Conservation (phyloP, 2,329 filamentous ascomycete species). For the Penicillium sp. region DNA sequence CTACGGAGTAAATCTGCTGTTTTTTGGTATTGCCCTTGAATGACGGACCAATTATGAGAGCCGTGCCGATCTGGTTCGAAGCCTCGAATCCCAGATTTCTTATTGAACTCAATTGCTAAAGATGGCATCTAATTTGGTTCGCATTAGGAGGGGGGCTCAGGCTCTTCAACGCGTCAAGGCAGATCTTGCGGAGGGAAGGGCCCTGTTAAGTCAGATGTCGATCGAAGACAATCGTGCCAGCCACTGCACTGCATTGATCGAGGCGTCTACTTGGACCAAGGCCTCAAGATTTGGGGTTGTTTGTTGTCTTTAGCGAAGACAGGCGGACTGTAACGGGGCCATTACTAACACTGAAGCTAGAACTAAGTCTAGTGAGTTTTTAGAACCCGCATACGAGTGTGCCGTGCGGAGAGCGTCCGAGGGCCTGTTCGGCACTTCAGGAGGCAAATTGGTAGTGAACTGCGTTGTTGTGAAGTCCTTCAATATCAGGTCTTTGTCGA, state of each 20-base stretch:
- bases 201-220: slow-evolving; percentile 7
- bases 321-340: not conserved
- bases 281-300: slow-evolving; percentile 16
- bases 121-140: not conserved
- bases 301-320: slow-evolving; percentile 8
- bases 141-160: not conserved
- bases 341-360: not conserved
- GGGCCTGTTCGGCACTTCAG: not conserved
- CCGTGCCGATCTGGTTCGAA: slow-evolving; percentile 15
- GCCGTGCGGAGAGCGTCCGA: slow-evolving; percentile 12
- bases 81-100: slow-evolving; percentile 19
- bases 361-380: slow-evolving; percentile 11
- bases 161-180: not conserved
- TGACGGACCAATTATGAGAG: slow-evolving; percentile 17
- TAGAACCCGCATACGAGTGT: slow-evolving; percentile 3
- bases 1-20: not conserved
- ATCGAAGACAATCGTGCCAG: slow-evolving; percentile 10
- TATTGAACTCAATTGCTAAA: not conserved
- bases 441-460: not conserved
- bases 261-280: slow-evolving; percentile 12
- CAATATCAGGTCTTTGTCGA: not conserved
- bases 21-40: slow-evolving; percentile 16
- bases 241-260: slow-evolving; percentile 10
- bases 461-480: not conserved
- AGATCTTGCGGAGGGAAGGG: slow-evolving; percentile 4